Conservation (phyloP, 2,329 filamentous ascomycete genomes). For the Aspergillus terreus region DNA sequence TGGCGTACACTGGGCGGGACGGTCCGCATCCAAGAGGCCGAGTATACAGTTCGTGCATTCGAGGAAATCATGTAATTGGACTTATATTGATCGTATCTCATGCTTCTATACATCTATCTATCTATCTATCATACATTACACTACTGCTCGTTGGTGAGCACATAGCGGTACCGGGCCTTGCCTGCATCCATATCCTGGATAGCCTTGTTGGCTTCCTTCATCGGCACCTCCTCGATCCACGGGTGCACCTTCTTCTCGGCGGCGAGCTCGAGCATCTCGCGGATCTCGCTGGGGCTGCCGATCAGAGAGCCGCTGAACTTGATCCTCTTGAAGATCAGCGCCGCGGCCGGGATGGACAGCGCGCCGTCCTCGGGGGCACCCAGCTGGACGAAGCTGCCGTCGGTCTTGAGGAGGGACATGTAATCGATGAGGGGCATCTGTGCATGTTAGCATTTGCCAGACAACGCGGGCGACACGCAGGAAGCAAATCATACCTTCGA, state of each 20-base stretch:
- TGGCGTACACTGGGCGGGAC: slow-evolving; percentile 18
- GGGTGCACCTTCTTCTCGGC: slow-evolving; percentile 36
- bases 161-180: slow-evolving; percentile 43
- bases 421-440: slow-evolving; percentile 61
- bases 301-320: slow-evolving; percentile 48
- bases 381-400: slow-evolving; percentile 61
- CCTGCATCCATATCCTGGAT: slow-evolving; percentile 41
- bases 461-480: background rate
- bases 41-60: slow-evolving; percentile 26
- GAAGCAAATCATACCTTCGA: slow-evolving; percentile 9
- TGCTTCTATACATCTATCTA: slow-evolving; percentile 7
- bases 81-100: background rate
- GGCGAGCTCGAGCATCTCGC: slow-evolving; percentile 42
- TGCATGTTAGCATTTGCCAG: background rate
- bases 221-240: slow-evolving; percentile 38
- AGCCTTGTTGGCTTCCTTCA: slow-evolving; percentile 42
- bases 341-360: slow-evolving; percentile 53
- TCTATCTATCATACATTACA: slow-evolving; percentile 7
- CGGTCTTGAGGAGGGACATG: slow-evolving; percentile 53
- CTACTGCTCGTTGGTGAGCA: slow-evolving; percentile 38
- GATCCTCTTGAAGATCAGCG: slow-evolving; percentile 50
- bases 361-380: slow-evolving; percentile 59
- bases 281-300: slow-evolving; percentile 38
- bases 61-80: slow-evolving; percentile 16
- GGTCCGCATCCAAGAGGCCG: slow-evolving; percentile 13